phyloP scores from a whole-genome alignment of 1,139 yeast genomes.

The Diutina catenulata region DNA sequence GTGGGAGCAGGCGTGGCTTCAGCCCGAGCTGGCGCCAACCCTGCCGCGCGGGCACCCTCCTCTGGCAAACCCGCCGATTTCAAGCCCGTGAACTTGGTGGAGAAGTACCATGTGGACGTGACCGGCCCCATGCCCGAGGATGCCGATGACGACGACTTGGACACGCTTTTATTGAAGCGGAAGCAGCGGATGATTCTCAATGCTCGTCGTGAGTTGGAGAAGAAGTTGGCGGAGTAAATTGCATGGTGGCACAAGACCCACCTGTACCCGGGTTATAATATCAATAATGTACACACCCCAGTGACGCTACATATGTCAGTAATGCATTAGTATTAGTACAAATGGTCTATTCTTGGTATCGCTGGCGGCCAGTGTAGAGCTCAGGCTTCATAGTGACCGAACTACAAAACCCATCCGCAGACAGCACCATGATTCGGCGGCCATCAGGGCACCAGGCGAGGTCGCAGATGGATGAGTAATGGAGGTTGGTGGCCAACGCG shows the following conservation, averaged over 20 bases:
- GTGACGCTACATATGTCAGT: no score
- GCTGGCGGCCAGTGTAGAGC: no score
- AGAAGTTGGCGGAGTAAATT: background rate
- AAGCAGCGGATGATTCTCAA: constrained; percentile 3
- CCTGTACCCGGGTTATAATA: background rate
- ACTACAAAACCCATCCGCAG: constrained; percentile 83
- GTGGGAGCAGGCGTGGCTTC: no score
- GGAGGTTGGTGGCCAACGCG: constrained; percentile 67
- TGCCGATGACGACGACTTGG: background rate
- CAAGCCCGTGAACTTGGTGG: constrained; percentile 19
- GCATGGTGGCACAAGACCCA: background rate
- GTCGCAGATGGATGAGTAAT: constrained; percentile 83
- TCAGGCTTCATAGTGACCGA: no score
- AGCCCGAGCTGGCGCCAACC: background rate
- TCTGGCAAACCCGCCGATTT: background rate
- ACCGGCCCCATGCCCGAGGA: constrained; percentile 5
- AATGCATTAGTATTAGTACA: no score
- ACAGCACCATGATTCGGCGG: constrained; percentile 55
- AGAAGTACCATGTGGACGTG: constrained; percentile 22
- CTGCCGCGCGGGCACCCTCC: background rate
- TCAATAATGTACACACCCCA: no score
- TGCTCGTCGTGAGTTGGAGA: background rate
- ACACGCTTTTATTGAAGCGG: constrained; percentile 2
- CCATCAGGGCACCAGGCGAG: constrained; percentile 80
- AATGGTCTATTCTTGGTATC: no score